phyloP scores from a whole-genome alignment of 768 basidiomycete species.

The Hortiboletus flavorubellus region DNA sequence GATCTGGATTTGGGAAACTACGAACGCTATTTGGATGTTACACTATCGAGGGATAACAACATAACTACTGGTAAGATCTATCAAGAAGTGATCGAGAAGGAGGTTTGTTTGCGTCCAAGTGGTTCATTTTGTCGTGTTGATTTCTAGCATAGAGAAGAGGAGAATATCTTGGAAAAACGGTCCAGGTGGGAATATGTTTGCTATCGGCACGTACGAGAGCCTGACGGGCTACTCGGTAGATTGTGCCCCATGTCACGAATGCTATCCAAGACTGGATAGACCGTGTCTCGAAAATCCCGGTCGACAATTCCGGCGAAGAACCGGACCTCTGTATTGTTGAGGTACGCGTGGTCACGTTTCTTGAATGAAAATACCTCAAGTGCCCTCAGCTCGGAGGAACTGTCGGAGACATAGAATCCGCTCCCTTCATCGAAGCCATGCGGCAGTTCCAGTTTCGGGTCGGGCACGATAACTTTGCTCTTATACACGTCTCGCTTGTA shows the following conservation, averaged over 20 bases:
- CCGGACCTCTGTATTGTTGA: slow-evolving; percentile 98
- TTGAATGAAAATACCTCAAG: slow-evolving; percentile 4
- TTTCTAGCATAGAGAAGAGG: slow-evolving; percentile 56
- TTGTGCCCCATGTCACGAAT: slow-evolving; percentile 94
- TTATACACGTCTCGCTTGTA: slow-evolving; percentile 96
- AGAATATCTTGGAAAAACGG: slow-evolving; percentile 94
- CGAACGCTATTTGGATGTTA: slow-evolving; percentile 95
- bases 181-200: slow-evolving; percentile 57
- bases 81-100: slow-evolving; percentile 92
- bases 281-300: slow-evolving; percentile 89
- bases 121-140: slow-evolving; percentile 7
- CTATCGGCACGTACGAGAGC: neutral
- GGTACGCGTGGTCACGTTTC: slow-evolving; percentile 42
- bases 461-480: slow-evolving; percentile 92
- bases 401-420: slow-evolving; percentile 97
- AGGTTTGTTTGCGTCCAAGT: slow-evolving; percentile 54
- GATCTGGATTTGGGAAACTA: slow-evolving; percentile 98
- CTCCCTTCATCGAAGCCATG: slow-evolving; percentile 98
- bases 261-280: slow-evolving; percentile 99
- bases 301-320: slow-evolving; percentile 88
- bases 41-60: slow-evolving; percentile 92
- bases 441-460: slow-evolving; percentile 99
- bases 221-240: slow-evolving; percentile 41
- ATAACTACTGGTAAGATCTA: slow-evolving; percentile 99
- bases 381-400: slow-evolving; percentile 86